Evolutionary conservation across 2,329 filamentous ascomycete genomes (phyloP), one percentile per base, ranked within the genome.

Genomic region (Ceratocystis smalleyi): DNA sequence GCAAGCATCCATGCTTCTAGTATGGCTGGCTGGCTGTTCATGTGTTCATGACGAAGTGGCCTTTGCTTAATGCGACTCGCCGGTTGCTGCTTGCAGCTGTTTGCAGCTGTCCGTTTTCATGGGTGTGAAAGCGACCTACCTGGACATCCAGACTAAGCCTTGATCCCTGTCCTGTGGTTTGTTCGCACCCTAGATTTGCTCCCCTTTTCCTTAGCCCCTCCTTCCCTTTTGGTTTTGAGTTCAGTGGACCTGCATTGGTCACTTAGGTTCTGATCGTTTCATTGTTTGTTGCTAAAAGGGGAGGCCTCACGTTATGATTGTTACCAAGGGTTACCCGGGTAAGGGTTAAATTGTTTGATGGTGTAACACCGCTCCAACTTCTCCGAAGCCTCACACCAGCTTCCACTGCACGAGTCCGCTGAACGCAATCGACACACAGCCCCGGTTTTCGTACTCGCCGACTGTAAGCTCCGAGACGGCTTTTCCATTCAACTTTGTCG

Each of bases 381-480:
- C 54, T 22, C 27, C 10, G 12, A 49, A n/a, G 27, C 35, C 66
- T 69, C 68, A 75, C 17, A 81, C 76, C 68, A 83, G 69, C 19
- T 79, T 77, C 81, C 81, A 83, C 66, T 73, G 73, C 59, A 76
- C 73, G 35, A 78, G 72, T 55, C 74, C n/a, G 71, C 70, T 74
- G 76, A 78, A 30, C n/a, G 27, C 51, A 54, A 65, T 51, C 15
- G 55, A 59, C 30, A 47, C 40, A 43, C 47, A 64, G 3, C 62
- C 61, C 32, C 45, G 35, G 4, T 64, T 63, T 69, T 76, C 78
- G 2, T 75, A 81, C 66, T 82, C 77, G 59, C 76, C 73, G 65
- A 76, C 77, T 17, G 77, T 76, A 40, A 81, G 71, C 4, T 80
- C 81, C 27, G 78, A 73, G 27, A 75, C 78, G 62, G 80, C 77